Evolutionary conservation across 1,284 basidiomycete genomes (phyloP).

Genomic region (Ceratobasidium sp.): DNA sequence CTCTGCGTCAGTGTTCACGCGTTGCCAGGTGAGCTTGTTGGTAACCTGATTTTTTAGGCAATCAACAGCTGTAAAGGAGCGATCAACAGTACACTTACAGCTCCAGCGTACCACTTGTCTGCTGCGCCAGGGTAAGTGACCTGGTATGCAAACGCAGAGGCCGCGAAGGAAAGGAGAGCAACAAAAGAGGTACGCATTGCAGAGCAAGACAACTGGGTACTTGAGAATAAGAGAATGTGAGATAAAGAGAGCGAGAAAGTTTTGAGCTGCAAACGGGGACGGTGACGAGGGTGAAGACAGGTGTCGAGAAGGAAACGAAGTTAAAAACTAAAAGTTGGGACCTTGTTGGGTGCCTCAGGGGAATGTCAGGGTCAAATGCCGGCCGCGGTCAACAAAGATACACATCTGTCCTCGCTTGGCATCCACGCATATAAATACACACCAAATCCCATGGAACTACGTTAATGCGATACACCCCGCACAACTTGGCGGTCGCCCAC

Average conservation of each 20-base stretch:
- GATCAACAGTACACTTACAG: slow-evolving; percentile 5
- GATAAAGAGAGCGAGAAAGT: slow-evolving; percentile 3
- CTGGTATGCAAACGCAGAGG: slow-evolving; percentile 40
- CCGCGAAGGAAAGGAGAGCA: slow-evolving; percentile 38
- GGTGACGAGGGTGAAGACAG: slow-evolving; percentile 9
- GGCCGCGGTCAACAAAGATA: slow-evolving; percentile 1
- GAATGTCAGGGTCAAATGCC: neutral
- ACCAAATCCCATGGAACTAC: neutral
- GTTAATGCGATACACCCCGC: neutral
- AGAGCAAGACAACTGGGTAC: neutral
- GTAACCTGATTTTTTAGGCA: slow-evolving; percentile 29
- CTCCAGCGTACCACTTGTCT: slow-evolving; percentile 29
- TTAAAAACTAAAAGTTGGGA: neutral
- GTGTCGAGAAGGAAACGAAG: neutral
- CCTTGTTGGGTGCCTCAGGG: slow-evolving; percentile 20
- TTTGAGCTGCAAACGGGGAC: neutral
- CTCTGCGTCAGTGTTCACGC: slow-evolving; percentile 37
- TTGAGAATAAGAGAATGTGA: slow-evolving; percentile 5
- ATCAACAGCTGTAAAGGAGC: neutral
- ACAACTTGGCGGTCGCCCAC: neutral
- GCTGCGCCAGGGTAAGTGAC: slow-evolving; percentile 27
- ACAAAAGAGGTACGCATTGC: slow-evolving; percentile 41
- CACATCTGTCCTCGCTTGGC: neutral
- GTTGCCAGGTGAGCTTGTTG: slow-evolving; percentile 38
- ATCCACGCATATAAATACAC: slow-evolving; percentile 22